Evolutionary conservation across 176 grass and related monocot species (phyloP).

Genomic region (Zoysia pacifica): DNA sequence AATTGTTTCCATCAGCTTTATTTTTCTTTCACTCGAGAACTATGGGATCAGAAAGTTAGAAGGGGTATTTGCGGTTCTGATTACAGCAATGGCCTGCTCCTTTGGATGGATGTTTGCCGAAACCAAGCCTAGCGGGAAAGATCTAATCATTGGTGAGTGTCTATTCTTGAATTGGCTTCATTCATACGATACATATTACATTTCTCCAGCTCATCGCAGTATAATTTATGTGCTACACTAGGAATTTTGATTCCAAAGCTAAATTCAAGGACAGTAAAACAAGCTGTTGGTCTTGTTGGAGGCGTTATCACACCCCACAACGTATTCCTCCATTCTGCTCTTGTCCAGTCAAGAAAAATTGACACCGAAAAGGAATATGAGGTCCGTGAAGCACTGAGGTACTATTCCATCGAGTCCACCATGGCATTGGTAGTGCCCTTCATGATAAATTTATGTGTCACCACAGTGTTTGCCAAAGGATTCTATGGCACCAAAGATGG

Average conservation of each 20-base stretch:
- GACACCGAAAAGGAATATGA: slow-evolving; percentile 67
- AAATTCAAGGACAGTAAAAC: slow-evolving; percentile 73
- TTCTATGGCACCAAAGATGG: slow-evolving; percentile 78
- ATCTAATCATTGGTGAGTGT: slow-evolving; percentile 59
- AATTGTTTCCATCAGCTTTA: slow-evolving; percentile 62
- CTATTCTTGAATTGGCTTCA: neutral
- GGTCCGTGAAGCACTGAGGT: slow-evolving; percentile 78
- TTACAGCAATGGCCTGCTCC: slow-evolving; percentile 80
- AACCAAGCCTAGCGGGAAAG: slow-evolving; percentile 71
- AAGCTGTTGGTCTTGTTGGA: slow-evolving; percentile 92
- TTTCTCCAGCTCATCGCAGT: neutral
- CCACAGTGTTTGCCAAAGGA: slow-evolving; percentile 78
- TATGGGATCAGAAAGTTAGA: slow-evolving; percentile 94
- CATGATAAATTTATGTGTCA: slow-evolving; percentile 91
- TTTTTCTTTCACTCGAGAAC: slow-evolving; percentile 90
- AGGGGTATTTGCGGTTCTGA: slow-evolving; percentile 78
- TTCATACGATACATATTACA: neutral
- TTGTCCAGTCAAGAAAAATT: slow-evolving; percentile 89
- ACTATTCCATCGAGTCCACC: slow-evolving; percentile 91
- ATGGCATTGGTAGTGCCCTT: slow-evolving; percentile 73
- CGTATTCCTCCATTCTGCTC: slow-evolving; percentile 88
- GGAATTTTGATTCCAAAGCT: slow-evolving; percentile 80
- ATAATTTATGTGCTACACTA: slow-evolving; percentile 3
- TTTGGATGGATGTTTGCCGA: slow-evolving; percentile 89
- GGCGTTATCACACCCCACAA: slow-evolving; percentile 94